phyloP scores from a whole-genome alignment of 2,329 filamentous ascomycete species.

The Alternaria panax region DNA sequence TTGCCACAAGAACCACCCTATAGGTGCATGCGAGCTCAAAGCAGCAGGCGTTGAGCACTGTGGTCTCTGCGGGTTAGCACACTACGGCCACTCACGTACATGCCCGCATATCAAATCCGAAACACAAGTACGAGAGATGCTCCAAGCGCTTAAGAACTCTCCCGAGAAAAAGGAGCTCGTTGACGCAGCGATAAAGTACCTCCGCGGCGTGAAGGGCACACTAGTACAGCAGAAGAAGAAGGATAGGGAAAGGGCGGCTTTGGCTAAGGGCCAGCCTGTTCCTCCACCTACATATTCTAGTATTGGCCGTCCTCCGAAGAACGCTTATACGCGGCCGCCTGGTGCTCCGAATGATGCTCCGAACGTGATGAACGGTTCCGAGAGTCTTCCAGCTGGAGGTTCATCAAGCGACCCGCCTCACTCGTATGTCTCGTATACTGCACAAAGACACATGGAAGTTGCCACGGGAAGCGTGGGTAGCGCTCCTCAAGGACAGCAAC shows the following conservation, averaged over 20 bases:
- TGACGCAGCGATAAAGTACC: constrained; percentile 63
- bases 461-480: constrained; percentile 15
- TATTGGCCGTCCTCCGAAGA: not conserved
- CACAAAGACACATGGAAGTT: not conserved
- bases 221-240: constrained; percentile 62
- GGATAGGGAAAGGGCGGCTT: constrained; percentile 40
- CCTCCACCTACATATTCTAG: not conserved
- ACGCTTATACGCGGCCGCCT: not conserved
- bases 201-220: constrained; percentile 63
- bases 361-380: not conserved
- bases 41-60: constrained; percentile 67
- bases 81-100: constrained; percentile 62
- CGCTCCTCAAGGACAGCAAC: constrained; percentile 1
- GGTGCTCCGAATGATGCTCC: not conserved
- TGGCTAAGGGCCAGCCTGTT: constrained; percentile 8
- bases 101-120: constrained; percentile 71
- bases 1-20: constrained; percentile 62
- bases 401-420: not conserved
- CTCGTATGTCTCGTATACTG: not conserved
- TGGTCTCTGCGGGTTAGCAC: constrained; percentile 69
- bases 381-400: not conserved
- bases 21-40: constrained; percentile 69
- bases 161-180: constrained; percentile 63
- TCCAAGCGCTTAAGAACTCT: constrained; percentile 67
- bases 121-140: constrained; percentile 68